A percentile compares a stretch with the other conserved stretches of the same genome.
These are phyloP conservation scores for Curvularia verruculosa DNA, from an alignment of 2,329 filamentous ascomycete genomes.

Conservation along the genomic window DNA sequence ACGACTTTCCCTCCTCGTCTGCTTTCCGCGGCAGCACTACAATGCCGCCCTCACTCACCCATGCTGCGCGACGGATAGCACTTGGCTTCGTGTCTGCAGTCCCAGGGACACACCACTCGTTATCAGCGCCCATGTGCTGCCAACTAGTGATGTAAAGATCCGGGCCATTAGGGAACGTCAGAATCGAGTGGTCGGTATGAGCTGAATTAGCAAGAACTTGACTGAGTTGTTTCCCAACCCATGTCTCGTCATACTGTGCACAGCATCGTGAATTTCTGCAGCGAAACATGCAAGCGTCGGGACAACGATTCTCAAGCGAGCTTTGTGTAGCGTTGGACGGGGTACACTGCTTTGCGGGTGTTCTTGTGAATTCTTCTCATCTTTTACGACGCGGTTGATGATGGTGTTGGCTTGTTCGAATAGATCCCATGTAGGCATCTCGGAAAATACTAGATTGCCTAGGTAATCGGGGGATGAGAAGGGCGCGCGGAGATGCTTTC, in stretches of 20 bases:
- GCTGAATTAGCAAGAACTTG: slow-evolving; percentile 1
- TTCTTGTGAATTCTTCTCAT: not conserved
- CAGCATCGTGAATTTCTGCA: slow-evolving; percentile 1
- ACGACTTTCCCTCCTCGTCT: slow-evolving; percentile 4
- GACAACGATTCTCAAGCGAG: not conserved
- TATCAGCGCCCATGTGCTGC: slow-evolving; percentile 32
- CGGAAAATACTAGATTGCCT: slow-evolving; percentile 4
- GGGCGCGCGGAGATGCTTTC: slow-evolving; percentile 1
- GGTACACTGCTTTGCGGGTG: not conserved
- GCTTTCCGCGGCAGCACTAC: slow-evolving; percentile 27
- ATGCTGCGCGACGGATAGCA: slow-evolving; percentile 30
- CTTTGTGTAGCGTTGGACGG: not conserved
- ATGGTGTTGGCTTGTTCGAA: not conserved
- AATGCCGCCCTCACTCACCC: slow-evolving; percentile 31
- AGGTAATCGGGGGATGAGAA: slow-evolving; percentile 10
- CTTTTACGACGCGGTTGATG: not conserved
- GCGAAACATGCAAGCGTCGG: not conserved
- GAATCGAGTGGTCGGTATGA: not conserved
- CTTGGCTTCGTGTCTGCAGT: slow-evolving; percentile 17
- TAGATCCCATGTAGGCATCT: not conserved
- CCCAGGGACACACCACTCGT: slow-evolving; percentile 34
- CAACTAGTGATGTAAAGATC: slow-evolving; percentile 40
- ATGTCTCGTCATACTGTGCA: slow-evolving; percentile 2
- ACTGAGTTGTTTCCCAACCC: slow-evolving; percentile 1
- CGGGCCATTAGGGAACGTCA: slow-evolving; percentile 25